Conservation (phyloP, 2,329 filamentous ascomycete species). For the Aureobasidium sp. region DNA sequence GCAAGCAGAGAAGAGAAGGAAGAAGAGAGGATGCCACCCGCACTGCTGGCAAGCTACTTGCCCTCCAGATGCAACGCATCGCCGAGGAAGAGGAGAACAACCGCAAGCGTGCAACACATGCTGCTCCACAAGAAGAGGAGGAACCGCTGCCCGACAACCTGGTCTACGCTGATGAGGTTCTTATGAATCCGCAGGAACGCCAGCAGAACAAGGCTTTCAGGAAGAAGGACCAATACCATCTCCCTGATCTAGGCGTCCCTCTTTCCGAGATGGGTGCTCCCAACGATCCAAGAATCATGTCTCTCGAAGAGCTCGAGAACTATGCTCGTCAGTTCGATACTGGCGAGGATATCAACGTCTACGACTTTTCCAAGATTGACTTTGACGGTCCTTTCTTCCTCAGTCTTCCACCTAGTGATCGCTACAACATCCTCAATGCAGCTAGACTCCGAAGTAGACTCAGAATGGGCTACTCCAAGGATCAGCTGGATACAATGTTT, state of each 20-base stretch:
- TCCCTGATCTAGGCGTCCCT: slow-evolving; percentile 72
- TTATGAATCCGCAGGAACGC: slow-evolving; percentile 71
- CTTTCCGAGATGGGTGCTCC: slow-evolving; percentile 80
- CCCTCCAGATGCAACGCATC: slow-evolving; percentile 84
- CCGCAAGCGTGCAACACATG: slow-evolving; percentile 41
- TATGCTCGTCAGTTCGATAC: slow-evolving; percentile 88
- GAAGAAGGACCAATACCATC: slow-evolving; percentile 90
- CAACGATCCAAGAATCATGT: slow-evolving; percentile 95
- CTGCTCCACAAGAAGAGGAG: slow-evolving; percentile 45
- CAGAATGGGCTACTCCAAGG: slow-evolving; percentile 92
- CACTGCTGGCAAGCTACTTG: slow-evolving; percentile 84
- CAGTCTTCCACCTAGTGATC: slow-evolving; percentile 78
- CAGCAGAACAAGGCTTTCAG: slow-evolving; percentile 67
- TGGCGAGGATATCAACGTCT: slow-evolving; percentile 77
- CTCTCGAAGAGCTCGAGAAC: slow-evolving; percentile 82
- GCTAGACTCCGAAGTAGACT: slow-evolving; percentile 79
- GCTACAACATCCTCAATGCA: slow-evolving; percentile 96
- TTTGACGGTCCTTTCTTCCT: slow-evolving; percentile 94
- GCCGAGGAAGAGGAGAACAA: slow-evolving; percentile 77
- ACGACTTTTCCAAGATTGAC: slow-evolving; percentile 98
- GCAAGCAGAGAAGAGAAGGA: slow-evolving; percentile 76
- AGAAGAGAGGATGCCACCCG: slow-evolving; percentile 84
- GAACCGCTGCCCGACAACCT: slow-evolving; percentile 64
- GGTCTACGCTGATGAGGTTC: slow-evolving; percentile 84
- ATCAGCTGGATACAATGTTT: slow-evolving; percentile 94